Percentiles rank a stretch among this genome's conserved stretches.
These are phyloP conservation scores for Posidonia australis DNA, from an alignment of 106 monocot genomes.

Conservation along the genomic window DNA sequence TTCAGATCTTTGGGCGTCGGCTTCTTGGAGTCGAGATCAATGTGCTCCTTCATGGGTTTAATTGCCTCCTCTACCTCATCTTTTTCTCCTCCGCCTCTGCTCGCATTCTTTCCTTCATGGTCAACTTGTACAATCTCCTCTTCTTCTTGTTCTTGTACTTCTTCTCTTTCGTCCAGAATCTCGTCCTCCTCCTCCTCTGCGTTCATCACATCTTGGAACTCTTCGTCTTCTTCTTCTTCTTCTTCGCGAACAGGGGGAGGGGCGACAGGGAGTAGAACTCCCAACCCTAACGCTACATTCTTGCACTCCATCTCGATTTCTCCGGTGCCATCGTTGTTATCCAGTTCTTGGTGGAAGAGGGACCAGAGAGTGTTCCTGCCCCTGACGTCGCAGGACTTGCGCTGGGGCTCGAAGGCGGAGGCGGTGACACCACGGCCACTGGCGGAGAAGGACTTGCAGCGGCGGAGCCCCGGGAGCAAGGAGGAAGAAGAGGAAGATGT, in stretches of 20 bases:
- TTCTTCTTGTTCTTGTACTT: background rate
- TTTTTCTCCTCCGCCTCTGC: slow-evolving; percentile 1
- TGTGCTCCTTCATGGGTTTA: slow-evolving; percentile 21
- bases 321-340: background rate
- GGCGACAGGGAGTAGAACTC: background rate
- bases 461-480: slow-evolving; percentile 8
- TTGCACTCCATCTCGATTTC: background rate
- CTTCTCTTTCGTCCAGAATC: background rate
- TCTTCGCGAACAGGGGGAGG: background rate
- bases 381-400: slow-evolving; percentile 24
- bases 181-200: background rate
- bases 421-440: background rate
- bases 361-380: slow-evolving; percentile 21
- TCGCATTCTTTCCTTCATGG: too few species aligned
- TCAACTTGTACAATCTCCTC: background rate
- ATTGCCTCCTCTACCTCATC: background rate
- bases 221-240: background rate
- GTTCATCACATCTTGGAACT: slow-evolving; percentile 3
- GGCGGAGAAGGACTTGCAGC: slow-evolving; percentile 21
- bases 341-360: slow-evolving; percentile 14
- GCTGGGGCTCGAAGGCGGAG: slow-evolving; percentile 12
- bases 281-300: background rate
- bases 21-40: slow-evolving; percentile 7
- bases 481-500: background rate
- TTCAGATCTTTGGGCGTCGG: slow-evolving; percentile 8